Base-by-base conservation (phyloP, 2,329 filamentous ascomycete genomes). In the Tolypocladium cylindrosporum region DNA sequence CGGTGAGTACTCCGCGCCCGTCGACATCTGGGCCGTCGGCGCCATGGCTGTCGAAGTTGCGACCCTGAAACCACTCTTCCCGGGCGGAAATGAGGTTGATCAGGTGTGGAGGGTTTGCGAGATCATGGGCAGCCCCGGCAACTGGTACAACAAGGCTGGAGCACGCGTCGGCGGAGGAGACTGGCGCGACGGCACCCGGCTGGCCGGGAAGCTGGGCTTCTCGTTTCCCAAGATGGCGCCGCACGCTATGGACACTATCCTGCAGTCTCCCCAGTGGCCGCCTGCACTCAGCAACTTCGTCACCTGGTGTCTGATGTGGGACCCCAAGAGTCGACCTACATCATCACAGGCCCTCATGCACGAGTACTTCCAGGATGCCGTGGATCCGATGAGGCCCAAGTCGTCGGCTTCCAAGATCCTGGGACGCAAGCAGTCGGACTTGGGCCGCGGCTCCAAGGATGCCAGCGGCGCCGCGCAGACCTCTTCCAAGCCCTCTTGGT, bases 161-260 rank as follows among this genome's bases (percentile, higher is more conserved):
- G 79, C 81, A 34, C 89, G 87, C 63, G 90, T 99, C 36, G 94
- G 94, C 57, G 94, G 94, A 68, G 94, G 94, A 67, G 94, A 99
- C 65, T 99, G 94, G 94, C 91, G 91, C 67, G 94, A 99, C 59
- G 94, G 94, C 58, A 91, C 91, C 52, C 84, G 91, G 61, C 79
- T 99, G 59, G 94, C 94, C 58, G 91, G 94, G 65, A 97, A 97
- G 79, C 83, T 99, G 62, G 94, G 94, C 58, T 99, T 99, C 73
- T 97, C 94, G 0, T 99, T 99, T 75, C 94, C 94, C 60, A 97
- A 94, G 85, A 97, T 99, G 94, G 93, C 94, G 27, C 94, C 94
- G 55, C 94, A 97, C 72, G 85, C 93, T 21, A 91, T 99, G 84
- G 93, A 97, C 66, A 95, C 91, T 6, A 94, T 97, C 63, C 80